phyloP scores from a whole-genome alignment of 2,329 filamentous ascomycete species.

The Orbilia javanica region DNA sequence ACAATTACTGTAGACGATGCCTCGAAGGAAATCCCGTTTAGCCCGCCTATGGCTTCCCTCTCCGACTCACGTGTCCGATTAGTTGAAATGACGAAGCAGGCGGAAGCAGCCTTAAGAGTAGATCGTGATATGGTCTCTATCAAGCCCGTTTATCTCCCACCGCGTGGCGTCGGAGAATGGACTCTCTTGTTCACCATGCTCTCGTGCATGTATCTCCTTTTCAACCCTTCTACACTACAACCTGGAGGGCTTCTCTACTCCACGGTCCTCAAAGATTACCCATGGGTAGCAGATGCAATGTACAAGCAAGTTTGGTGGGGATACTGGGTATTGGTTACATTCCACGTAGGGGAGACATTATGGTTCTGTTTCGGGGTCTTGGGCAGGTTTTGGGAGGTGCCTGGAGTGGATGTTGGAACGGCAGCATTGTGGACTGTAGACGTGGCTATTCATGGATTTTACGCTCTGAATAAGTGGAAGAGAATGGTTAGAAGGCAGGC shows the following conservation, averaged over 20 bases:
- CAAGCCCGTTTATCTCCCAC: slow-evolving; percentile 38
- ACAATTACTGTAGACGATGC: slow-evolving; percentile 36
- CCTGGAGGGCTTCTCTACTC: slow-evolving; percentile 36
- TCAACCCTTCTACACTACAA: slow-evolving; percentile 39
- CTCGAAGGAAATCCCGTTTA: slow-evolving; percentile 41
- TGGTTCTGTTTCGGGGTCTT: slow-evolving; percentile 27
- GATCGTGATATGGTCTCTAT: slow-evolving; percentile 43
- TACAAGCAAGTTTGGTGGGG: slow-evolving; percentile 20
- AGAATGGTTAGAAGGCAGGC: slow-evolving; percentile 40
- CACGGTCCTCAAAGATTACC: slow-evolving; percentile 33
- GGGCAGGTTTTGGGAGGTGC: slow-evolving; percentile 36
- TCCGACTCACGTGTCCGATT: slow-evolving; percentile 46
- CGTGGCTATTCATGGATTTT: slow-evolving; percentile 28
- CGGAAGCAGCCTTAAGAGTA: slow-evolving; percentile 40
- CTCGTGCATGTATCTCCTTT: slow-evolving; percentile 26
- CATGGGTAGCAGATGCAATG: slow-evolving; percentile 33
- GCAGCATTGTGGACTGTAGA: slow-evolving; percentile 36
- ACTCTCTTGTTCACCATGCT: slow-evolving; percentile 10
- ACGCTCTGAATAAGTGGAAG: slow-evolving; percentile 33
- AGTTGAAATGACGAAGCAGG: slow-evolving; percentile 48
- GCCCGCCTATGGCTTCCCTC: slow-evolving; percentile 46
- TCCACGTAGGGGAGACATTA: slow-evolving; percentile 23
- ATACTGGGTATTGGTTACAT: slow-evolving; percentile 26
- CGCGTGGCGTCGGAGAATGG: slow-evolving; percentile 10
- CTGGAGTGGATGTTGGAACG: slow-evolving; percentile 26